Evolutionary conservation across 2,329 filamentous ascomycete genomes (phyloP).

Genomic region (Juglanconis sp.): DNA sequence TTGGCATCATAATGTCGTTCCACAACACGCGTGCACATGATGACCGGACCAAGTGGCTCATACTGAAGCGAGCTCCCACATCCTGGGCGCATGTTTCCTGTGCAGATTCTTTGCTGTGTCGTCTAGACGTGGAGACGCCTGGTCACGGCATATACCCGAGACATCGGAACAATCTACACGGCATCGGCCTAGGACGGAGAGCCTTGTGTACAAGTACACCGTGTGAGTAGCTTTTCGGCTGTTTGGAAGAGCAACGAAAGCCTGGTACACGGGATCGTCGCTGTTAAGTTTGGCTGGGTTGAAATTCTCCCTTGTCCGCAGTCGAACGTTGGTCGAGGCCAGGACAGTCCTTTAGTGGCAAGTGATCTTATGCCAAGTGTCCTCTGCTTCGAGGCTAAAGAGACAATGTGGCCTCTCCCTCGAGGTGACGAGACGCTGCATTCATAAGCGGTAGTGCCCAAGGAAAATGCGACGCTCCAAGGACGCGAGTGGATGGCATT

Average conservation of each 20-base stretch:
- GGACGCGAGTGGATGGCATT: too few species aligned
- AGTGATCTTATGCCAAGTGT: too few species aligned
- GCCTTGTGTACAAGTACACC: neutral
- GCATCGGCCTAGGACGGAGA: neutral
- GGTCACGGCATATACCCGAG: slow-evolving; percentile 10
- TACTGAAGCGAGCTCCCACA: neutral
- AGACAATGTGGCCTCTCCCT: too few species aligned
- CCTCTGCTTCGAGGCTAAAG: too few species aligned
- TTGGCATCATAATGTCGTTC: neutral
- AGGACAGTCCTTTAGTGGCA: too few species aligned
- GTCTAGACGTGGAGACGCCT: neutral
- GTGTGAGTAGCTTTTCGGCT: neutral
- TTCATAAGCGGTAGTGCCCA: too few species aligned
- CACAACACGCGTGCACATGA: neutral
- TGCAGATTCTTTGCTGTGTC: neutral
- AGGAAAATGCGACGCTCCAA: too few species aligned
- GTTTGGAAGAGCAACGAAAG: neutral
- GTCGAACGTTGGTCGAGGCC: too few species aligned
- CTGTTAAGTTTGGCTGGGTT: neutral
- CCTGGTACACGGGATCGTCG: neutral
- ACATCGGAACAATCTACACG: slow-evolving; percentile 11
- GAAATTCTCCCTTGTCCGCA: too few species aligned
- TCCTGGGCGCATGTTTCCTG: neutral
- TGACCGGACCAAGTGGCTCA: neutral
- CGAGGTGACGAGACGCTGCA: too few species aligned